A percentile compares a stretch with the other conserved stretches of the same genome.
Conservation (phyloP, 768 basidiomycete genomes). For the Lactarius indigo region DNA sequence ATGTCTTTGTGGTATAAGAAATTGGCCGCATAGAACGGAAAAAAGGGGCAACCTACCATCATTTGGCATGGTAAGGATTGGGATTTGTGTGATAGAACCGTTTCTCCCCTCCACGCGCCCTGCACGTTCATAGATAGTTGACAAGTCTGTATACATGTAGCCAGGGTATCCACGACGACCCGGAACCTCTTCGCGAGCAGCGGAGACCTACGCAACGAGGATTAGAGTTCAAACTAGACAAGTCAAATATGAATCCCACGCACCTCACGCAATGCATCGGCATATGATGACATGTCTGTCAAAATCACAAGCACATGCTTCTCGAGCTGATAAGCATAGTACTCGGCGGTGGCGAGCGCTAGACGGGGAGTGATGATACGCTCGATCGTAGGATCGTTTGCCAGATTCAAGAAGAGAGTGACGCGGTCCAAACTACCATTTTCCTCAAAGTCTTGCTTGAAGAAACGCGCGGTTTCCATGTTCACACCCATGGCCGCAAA, state of each 20-base stretch:
- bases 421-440: constrained; percentile 97
- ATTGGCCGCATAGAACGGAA: constrained; percentile 18
- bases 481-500: constrained; percentile 99
- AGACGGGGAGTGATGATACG: constrained; percentile 99
- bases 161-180: constrained; percentile 98
- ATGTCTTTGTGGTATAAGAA: constrained; percentile 61
- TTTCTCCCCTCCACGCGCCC: constrained; percentile 97
- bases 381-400: constrained; percentile 99
- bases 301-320: constrained; percentile 99
- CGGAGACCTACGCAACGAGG: constrained; percentile 66
- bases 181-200: constrained; percentile 98
- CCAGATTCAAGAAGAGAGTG: constrained; percentile 96
- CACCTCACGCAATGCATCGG: constrained; percentile 92
- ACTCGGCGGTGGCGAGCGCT: constrained; percentile 97
- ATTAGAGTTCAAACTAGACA: constrained; percentile 10
- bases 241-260: constrained; percentile 32
- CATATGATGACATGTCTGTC: constrained; percentile 99
- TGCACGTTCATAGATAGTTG: constrained; percentile 98
- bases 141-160: constrained; percentile 99
- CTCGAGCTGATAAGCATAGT: constrained; percentile 99
- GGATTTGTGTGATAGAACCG: constrained; percentile 99
- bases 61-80: constrained; percentile 99
- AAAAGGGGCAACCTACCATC: constrained; percentile 60
- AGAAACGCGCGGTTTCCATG: constrained; percentile 99
- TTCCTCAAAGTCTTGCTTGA: constrained; percentile 99